Evolutionary conservation across 805 yeast genomes (phyloP).

Genomic region (Wickerhamomyces chaumierensis): DNA sequence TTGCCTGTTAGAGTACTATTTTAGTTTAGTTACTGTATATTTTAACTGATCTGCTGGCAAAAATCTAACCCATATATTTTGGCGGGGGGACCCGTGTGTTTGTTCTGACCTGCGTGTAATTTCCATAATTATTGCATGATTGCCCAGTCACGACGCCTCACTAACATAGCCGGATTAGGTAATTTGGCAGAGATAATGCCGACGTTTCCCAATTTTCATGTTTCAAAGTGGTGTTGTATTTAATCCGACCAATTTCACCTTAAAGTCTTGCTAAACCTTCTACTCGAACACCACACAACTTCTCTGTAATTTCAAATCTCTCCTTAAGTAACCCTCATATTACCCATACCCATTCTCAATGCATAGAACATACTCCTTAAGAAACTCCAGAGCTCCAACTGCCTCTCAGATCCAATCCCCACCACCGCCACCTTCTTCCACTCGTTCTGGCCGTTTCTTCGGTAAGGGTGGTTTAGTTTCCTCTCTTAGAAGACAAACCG

Average conservation of each 20-base stretch:
- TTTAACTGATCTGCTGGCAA: too few relatives aligned
- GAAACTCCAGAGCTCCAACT: slow-evolving; percentile 72
- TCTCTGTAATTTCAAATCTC: too few relatives aligned
- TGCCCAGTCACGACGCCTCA: too few relatives aligned
- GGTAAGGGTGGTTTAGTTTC: slow-evolving; percentile 65
- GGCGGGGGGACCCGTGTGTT: not conserved
- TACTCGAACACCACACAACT: too few relatives aligned
- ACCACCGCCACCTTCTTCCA: slow-evolving; percentile 71
- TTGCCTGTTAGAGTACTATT: too few relatives aligned
- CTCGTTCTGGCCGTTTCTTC: slow-evolving; percentile 59
- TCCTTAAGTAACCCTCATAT: too few relatives aligned
- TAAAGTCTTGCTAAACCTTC: too few relatives aligned
- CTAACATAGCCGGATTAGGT: not conserved
- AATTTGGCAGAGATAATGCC: not conserved
- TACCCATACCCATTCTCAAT: too few relatives aligned
- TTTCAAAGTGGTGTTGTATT: not conserved
- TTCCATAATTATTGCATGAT: not conserved
- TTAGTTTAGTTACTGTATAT: too few relatives aligned
- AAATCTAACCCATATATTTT: not conserved
- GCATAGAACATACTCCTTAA: slow-evolving; percentile 81
- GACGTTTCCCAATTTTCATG: not conserved
- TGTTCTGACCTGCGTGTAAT: not conserved
- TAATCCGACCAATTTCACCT: not conserved
- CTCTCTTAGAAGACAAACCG: slow-evolving; percentile 67
- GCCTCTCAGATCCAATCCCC: slow-evolving; percentile 74